A percentile compares a stretch with the other conserved stretches of the same genome.
phyloP scores from a whole-genome alignment of 1,139 yeast species.

The Kodamaea fungicola region DNA sequence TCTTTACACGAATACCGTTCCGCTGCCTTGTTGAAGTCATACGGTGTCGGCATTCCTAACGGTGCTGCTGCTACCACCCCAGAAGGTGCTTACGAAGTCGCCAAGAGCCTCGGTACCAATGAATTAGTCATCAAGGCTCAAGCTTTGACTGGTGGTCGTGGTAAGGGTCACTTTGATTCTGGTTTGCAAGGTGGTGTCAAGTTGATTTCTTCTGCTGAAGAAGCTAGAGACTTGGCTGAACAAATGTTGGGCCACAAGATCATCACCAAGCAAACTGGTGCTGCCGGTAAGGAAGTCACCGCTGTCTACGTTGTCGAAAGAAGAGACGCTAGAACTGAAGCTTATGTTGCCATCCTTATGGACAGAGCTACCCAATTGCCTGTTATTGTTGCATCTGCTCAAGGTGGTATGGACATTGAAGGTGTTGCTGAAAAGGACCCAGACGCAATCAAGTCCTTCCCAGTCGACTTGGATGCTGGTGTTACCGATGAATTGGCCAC shows the following conservation, averaged over 20 bases:
- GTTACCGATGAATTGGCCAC: constrained; percentile 76
- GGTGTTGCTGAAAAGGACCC: constrained; percentile 95
- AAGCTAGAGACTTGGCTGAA: constrained; percentile 81
- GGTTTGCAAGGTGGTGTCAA: constrained; percentile 98
- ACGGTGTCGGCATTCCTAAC: constrained; percentile 87
- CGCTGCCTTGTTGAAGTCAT: constrained; percentile 75
- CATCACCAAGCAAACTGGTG: constrained; percentile 97
- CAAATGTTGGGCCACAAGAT: constrained; percentile 91
- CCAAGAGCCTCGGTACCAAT: constrained; percentile 61
- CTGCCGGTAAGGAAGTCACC: constrained; percentile 94
- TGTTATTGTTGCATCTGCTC: constrained; percentile 90
- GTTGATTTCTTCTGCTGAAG: constrained; percentile 79
- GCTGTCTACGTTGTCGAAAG: constrained; percentile 96
- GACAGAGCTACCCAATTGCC: constrained; percentile 92
- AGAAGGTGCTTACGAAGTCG: constrained; percentile 81
- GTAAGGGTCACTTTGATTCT: constrained; percentile 95
- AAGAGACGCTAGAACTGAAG: constrained; percentile 90
- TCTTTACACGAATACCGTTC: constrained; percentile 97
- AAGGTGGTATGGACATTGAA: constrained; percentile 99
- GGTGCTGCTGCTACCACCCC: constrained; percentile 92
- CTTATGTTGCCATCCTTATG: constrained; percentile 90
- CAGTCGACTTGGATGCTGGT: constrained; percentile 73
- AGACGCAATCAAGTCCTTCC: constrained; percentile 85
- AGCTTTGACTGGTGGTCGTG: constrained; percentile 99
- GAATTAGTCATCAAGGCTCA: constrained; percentile 97